Evolutionary conservation across 208 protist species (phyloP).

Genomic region (Borovskyia barvae): DNA sequence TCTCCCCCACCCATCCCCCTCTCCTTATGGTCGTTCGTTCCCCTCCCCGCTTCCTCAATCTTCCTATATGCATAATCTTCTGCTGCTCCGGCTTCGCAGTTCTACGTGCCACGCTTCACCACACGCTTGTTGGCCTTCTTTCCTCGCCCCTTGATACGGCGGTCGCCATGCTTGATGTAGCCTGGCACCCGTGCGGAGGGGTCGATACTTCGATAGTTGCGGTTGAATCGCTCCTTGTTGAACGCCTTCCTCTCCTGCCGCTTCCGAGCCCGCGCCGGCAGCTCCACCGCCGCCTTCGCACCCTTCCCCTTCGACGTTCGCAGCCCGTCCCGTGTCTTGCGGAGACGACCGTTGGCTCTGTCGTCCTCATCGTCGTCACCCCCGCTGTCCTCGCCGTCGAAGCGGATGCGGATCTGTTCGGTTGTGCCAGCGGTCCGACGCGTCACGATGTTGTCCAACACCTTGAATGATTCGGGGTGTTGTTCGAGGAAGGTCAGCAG

Average conservation of each 20-base stretch:
- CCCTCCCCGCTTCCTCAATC: background rate
- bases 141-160: conserved; percentile 78
- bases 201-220: conserved; percentile 84
- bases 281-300: conserved; percentile 27
- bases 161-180: conserved; percentile 71
- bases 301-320: conserved; percentile 55
- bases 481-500: conserved; percentile 71
- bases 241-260: conserved; percentile 57
- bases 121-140: conserved; percentile 82
- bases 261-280: conserved; percentile 67
- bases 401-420: conserved; percentile 74
- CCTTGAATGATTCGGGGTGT: conserved; percentile 62
- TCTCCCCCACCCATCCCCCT: background rate
- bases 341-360: conserved; percentile 21
- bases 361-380: conserved; percentile 56
- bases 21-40: background rate
- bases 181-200: conserved; percentile 75
- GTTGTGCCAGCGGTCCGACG: conserved; percentile 50
- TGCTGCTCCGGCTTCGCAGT: background rate
- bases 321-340: conserved; percentile 59
- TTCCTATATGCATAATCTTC: background rate
- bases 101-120: conserved; percentile 58
- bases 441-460: conserved; percentile 73
- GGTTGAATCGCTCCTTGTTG: conserved; percentile 76
- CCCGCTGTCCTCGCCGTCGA: conserved; percentile 55